These are phyloP conservation scores for Debaryomyces nepalensis DNA, from an alignment of 1,139 yeast genomes.

Conservation along the genomic window DNA sequence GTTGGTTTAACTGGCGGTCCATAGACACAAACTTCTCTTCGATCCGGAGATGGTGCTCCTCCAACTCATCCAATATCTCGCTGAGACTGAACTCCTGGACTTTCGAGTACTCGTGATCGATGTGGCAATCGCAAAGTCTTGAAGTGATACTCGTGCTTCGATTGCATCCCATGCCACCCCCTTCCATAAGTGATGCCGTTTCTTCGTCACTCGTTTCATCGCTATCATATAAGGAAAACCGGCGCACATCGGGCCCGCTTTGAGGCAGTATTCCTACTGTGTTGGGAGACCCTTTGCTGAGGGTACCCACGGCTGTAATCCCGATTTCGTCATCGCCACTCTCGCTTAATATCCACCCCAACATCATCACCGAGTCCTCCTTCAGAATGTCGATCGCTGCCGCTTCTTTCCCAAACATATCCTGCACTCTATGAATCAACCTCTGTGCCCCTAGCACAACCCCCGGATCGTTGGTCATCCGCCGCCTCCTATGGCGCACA, in stretches of 20 bases:
- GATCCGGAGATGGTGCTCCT: constrained; percentile 12
- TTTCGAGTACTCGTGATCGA: not conserved
- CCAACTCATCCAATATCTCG: constrained; percentile 9
- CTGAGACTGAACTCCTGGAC: constrained; percentile 6
- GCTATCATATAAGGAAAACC: constrained; percentile 7
- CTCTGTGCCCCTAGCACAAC: constrained; percentile 3
- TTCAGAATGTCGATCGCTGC: not conserved
- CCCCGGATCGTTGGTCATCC: constrained; percentile 7
- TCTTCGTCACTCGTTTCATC: constrained; percentile 14
- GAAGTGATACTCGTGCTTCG: constrained; percentile 11
- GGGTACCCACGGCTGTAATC: not conserved
- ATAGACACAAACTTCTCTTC: constrained; percentile 10
- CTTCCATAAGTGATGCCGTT: constrained; percentile 13
- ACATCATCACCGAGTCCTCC: constrained; percentile 2
- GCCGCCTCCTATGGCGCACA: not conserved
- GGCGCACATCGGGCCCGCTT: not conserved
- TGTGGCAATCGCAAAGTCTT: constrained; percentile 10
- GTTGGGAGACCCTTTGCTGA: not conserved
- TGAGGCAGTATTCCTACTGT: constrained; percentile 4
- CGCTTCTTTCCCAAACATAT: constrained; percentile 3
- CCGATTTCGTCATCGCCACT: not conserved
- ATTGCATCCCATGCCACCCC: not conserved
- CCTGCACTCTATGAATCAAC: constrained; percentile 1
- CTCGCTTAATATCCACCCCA: not conserved
- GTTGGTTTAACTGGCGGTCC: constrained; percentile 9